A percentile compares a stretch with the other conserved stretches of the same genome.
phyloP scores from a whole-genome alignment of 495 filamentous ascomycete species.

The Letharia columbiana region DNA sequence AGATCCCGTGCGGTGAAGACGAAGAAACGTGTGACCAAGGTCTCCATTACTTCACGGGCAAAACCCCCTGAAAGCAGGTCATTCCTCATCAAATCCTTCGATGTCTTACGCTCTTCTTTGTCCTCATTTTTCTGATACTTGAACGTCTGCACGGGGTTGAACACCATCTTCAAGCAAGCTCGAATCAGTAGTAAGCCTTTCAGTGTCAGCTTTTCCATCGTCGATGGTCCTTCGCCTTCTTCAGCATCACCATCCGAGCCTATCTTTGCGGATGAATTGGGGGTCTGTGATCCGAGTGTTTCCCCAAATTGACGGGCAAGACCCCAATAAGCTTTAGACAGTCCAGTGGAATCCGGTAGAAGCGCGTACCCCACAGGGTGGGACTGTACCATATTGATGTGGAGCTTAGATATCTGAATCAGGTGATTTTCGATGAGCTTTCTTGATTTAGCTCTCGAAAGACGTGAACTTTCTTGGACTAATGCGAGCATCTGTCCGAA shows the following conservation, averaged over 20 bases:
- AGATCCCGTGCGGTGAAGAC: slow-evolving; percentile 78
- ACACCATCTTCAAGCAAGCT: slow-evolving; percentile 73
- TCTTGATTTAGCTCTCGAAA: slow-evolving; percentile 20
- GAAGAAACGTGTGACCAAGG: slow-evolving; percentile 80
- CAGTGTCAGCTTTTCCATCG: slow-evolving; percentile 67
- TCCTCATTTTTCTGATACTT: slow-evolving; percentile 63
- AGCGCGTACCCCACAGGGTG: slow-evolving; percentile 75
- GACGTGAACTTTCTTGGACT: slow-evolving; percentile 16
- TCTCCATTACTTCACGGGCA: slow-evolving; percentile 68
- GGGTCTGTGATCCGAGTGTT: slow-evolving; percentile 48
- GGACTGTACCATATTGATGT: slow-evolving; percentile 67
- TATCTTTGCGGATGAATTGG: slow-evolving; percentile 32
- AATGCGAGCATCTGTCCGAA: slow-evolving; percentile 57
- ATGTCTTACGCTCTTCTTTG: slow-evolving; percentile 56
- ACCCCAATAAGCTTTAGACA: slow-evolving; percentile 76
- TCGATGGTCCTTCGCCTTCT: slow-evolving; percentile 41
- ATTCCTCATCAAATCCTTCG: slow-evolving; percentile 54
- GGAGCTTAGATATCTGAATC: slow-evolving; percentile 82
- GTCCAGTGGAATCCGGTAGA: slow-evolving; percentile 64
- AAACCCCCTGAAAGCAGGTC: slow-evolving; percentile 67
- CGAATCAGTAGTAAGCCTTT: slow-evolving; percentile 77
- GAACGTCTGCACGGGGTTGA: slow-evolving; percentile 70
- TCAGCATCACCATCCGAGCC: slow-evolving; percentile 43
- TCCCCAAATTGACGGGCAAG: slow-evolving; percentile 68
- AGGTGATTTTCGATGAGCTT: slow-evolving; percentile 59